phyloP scores from a whole-genome alignment of 2,329 filamentous ascomycete species.

The Hymenoscyphus linearis region DNA sequence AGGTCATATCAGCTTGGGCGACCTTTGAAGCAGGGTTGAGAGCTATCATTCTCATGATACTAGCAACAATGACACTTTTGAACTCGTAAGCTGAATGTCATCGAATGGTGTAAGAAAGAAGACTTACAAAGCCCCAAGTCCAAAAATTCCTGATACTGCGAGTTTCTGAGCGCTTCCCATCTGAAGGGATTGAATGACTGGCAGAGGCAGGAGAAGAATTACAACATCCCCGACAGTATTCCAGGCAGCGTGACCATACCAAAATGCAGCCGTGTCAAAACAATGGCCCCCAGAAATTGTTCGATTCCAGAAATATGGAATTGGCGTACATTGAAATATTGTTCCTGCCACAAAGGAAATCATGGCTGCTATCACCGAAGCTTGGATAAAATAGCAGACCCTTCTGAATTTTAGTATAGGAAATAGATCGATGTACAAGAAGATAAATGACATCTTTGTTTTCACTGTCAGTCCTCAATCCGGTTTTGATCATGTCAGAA shows the following conservation, averaged over 20 bases:
- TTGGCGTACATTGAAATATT: slow-evolving; percentile 17
- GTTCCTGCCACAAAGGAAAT: slow-evolving; percentile 6
- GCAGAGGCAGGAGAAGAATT: slow-evolving; percentile 57
- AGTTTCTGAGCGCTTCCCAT: slow-evolving; percentile 4
- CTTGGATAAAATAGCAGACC: slow-evolving; percentile 7
- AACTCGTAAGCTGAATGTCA: not conserved
- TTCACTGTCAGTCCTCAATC: not conserved
- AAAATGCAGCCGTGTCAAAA: slow-evolving; percentile 58
- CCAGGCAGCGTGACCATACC: slow-evolving; percentile 60
- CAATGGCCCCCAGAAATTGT: slow-evolving; percentile 36
- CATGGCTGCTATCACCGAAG: slow-evolving; percentile 3
- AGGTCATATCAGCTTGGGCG: slow-evolving; percentile 11
- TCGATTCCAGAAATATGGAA: slow-evolving; percentile 14
- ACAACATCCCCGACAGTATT: slow-evolving; percentile 64
- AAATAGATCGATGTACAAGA: slow-evolving; percentile 17
- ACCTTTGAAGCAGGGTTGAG: slow-evolving; percentile 13
- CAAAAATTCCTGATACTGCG: slow-evolving; percentile 52
- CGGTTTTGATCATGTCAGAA: not conserved
- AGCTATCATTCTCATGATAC: slow-evolving; percentile 14
- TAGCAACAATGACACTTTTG: slow-evolving; percentile 13
- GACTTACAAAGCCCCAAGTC: slow-evolving; percentile 59
- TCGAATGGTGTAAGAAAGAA: not conserved
- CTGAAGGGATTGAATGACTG: slow-evolving; percentile 48
- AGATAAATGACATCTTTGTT: slow-evolving; percentile 9
- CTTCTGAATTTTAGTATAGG: slow-evolving; percentile 10